A percentile compares a stretch with the other conserved stretches of the same genome.
Conservation (phyloP, 1,284 basidiomycete genomes). For the Sporisorium graminicola region DNA sequence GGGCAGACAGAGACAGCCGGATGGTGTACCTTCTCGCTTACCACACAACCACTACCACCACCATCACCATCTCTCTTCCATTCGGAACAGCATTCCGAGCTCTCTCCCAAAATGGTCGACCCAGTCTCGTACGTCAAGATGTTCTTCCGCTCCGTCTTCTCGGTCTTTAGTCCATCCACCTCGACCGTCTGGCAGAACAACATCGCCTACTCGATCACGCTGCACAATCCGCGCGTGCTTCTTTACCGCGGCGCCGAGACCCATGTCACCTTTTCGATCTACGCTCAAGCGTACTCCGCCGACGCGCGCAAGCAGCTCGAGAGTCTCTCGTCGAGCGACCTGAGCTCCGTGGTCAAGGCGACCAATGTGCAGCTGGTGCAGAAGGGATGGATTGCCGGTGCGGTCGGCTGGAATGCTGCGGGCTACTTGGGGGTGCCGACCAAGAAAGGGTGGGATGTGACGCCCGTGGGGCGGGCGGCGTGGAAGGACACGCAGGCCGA, state of each 20-base stretch:
- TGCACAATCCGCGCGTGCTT: constrained; percentile 53
- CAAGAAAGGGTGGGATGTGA: constrained; percentile 54
- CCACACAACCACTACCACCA: too few species aligned
- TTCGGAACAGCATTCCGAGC: background rate
- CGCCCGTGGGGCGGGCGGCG: constrained; percentile 27
- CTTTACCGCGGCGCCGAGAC: constrained; percentile 60
- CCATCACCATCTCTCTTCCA: too few species aligned
- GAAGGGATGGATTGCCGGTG: constrained; percentile 59
- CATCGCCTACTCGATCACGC: constrained; percentile 49
- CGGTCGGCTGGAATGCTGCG: constrained; percentile 56
- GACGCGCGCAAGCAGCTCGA: constrained; percentile 45
- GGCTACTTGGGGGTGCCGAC: constrained; percentile 45
- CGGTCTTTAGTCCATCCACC: constrained; percentile 44
- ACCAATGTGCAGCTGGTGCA: constrained; percentile 54
- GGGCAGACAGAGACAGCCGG: too few species aligned
- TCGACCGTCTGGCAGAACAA: constrained; percentile 48
- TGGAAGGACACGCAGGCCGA: constrained; percentile 49
- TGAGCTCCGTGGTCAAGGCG: constrained; percentile 17
- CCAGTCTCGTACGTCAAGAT: constrained; percentile 43
- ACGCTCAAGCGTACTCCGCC: constrained; percentile 44
- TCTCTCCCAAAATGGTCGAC: constrained; percentile 25
- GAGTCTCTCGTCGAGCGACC: constrained; percentile 17
- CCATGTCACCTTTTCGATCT: constrained; percentile 54
- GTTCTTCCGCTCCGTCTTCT: constrained; percentile 47
- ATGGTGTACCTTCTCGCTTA: too few species aligned